Evolutionary conservation across 2,329 filamentous ascomycete species (phyloP).

Genomic region (Nigrospora oryzae): DNA sequence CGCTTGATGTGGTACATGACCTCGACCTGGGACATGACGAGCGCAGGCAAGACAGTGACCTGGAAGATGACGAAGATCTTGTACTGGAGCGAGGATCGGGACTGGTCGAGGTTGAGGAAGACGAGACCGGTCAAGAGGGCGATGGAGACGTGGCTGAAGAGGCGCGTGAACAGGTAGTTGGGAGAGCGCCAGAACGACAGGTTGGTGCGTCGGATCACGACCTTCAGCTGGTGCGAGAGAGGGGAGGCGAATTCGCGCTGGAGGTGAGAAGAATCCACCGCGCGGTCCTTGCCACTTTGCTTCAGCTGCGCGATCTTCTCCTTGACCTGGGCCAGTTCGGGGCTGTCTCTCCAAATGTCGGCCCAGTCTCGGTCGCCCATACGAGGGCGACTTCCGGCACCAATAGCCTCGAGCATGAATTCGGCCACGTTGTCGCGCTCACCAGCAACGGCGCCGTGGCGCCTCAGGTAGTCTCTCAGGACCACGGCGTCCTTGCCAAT

Average conservation of each 20-base stretch:
- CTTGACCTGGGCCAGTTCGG: conserved; percentile 61
- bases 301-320: conserved; percentile 60
- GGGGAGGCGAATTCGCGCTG: conserved; percentile 80
- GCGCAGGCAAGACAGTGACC: conserved; percentile 71
- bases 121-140: conserved; percentile 71
- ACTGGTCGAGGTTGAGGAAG: conserved; percentile 71
- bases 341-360: conserved; percentile 67
- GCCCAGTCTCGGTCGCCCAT: conserved; percentile 72
- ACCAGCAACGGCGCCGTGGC: conserved; percentile 51
- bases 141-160: conserved; percentile 78
- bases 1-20: conserved; percentile 75
- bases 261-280: conserved; percentile 37
- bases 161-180: conserved; percentile 80
- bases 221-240: conserved; percentile 66
- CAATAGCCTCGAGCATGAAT: conserved; percentile 81
- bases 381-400: conserved; percentile 63
- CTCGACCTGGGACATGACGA: conserved; percentile 79
- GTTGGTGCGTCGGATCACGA: conserved; percentile 66
- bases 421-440: conserved; percentile 55
- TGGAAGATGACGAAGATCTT: conserved; percentile 88
- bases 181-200: conserved; percentile 77
- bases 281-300: conserved; percentile 36
- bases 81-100: conserved; percentile 70
- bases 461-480: conserved; percentile 55
- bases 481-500: conserved; percentile 67